Base-by-base conservation (phyloP, 768 basidiomycete species). In the Lactarius akahatsu region DNA sequence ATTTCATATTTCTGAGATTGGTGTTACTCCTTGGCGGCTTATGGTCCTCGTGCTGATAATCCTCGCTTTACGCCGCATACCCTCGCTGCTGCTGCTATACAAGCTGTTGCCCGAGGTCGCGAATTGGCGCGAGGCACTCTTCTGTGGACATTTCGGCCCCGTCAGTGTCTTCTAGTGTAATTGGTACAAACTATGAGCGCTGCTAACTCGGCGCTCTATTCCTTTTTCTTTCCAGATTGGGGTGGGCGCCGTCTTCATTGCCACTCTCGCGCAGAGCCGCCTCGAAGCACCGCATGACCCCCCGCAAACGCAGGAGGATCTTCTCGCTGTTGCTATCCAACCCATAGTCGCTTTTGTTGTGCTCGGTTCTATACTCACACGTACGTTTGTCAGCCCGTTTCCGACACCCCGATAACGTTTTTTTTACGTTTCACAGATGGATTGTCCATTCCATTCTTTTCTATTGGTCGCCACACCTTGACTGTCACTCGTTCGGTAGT, bases 261-360 rank as follows among this genome's bases (percentile, higher is more conserved):
- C 90, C 11, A 88, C 86, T 0, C 76, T 94, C 32, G 91, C 93
- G 4, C 74, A 86, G 10, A 81, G 82, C 28, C 83, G 82, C 59
- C 79, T 95, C 0, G 85, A 89, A 6, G 73, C 71, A 11, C 86
- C 89, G 1, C 74, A 78, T 2, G 74, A 77, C 62, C 90, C 92
- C 0, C 90, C 92, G 0, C 77, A 80, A 61, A 83, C 82, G 52
- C 88, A 91, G 71, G 80, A 86, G 57, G 92, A 97, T 69, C 70
- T 88, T 18, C 81, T 98, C n/a, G 84, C 88, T 0, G 82, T 84
- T 5, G 81, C 79, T 8, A 80, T 97, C 15, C 86, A 93, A 70
- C 91, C 94, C 1, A 88, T 98, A 57, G 91, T 95, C 0, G 82
- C 91, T 8, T 98, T 97, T 74, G 78, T 96, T 55, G 94, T 98